A percentile compares a stretch with the other conserved stretches of the same genome.
Evolutionary conservation across 2,329 filamentous ascomycete genomes (phyloP).

Genomic region (Diaporthe caulivora): DNA sequence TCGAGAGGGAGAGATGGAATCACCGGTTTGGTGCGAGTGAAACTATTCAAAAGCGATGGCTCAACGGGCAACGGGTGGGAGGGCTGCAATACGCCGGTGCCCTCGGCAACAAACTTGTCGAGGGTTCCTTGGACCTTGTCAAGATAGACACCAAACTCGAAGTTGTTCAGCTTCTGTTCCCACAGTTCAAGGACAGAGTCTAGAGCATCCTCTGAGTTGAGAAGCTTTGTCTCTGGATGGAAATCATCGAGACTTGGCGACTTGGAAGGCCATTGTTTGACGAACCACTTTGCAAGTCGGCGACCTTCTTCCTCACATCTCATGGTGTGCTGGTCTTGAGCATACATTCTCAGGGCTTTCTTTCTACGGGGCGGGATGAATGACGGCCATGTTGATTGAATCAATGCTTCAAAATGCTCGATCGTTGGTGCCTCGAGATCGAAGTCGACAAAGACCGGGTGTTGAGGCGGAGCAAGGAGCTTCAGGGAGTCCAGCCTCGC

Average conservation of each 20-base stretch:
- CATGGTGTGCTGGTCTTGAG: neutral
- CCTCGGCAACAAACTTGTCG: constrained; percentile 34
- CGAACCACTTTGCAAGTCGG: constrained; percentile 54
- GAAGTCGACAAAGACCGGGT: constrained; percentile 31
- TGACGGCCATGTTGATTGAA: neutral
- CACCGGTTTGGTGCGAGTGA: neutral
- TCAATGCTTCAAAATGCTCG: neutral
- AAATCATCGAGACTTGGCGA: constrained; percentile 49
- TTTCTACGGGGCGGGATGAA: neutral
- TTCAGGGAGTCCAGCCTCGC: constrained; percentile 19
- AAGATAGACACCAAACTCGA: constrained; percentile 58
- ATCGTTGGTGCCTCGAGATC: neutral
- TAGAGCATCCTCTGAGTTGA: constrained; percentile 56
- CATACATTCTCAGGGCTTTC: neutral
- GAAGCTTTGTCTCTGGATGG: constrained; percentile 41
- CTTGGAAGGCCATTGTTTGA: constrained; percentile 59
- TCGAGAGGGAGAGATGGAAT: neutral
- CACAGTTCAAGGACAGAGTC: constrained; percentile 58
- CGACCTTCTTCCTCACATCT: constrained; percentile 16
- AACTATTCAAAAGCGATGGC: neutral
- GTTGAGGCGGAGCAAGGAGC: constrained; percentile 1
- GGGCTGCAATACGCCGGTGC: neutral
- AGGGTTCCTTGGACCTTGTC: constrained; percentile 57
- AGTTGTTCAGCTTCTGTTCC: constrained; percentile 61
- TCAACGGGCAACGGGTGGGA: rapidly evolving